These are phyloP conservation scores for Kodamaea fukazawae DNA, from an alignment of 805 yeast genomes.

Conservation along the genomic window DNA sequence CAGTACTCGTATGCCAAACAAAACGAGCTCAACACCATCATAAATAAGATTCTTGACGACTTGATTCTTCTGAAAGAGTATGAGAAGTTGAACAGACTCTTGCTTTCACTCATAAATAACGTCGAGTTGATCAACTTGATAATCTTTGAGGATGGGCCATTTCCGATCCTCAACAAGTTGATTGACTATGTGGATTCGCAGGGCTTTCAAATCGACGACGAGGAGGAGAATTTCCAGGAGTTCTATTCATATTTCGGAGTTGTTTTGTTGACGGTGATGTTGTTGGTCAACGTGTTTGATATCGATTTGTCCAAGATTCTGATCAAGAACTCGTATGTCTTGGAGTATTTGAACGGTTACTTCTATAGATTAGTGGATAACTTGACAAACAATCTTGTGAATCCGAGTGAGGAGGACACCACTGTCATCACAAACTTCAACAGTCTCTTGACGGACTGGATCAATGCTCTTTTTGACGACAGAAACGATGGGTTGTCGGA, in stretches of 20 bases:
- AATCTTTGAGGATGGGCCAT: slow-evolving; percentile 10
- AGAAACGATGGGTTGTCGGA: slow-evolving; percentile 74
- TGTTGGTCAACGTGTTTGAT: slow-evolving; percentile 24
- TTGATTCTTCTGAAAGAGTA: slow-evolving; percentile 25
- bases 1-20: slow-evolving; percentile 24
- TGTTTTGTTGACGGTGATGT: slow-evolving; percentile 40
- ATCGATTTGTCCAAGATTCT: slow-evolving; percentile 24
- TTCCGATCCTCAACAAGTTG: slow-evolving; percentile 14
- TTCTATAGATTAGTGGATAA: slow-evolving; percentile 30
- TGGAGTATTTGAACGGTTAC: slow-evolving; percentile 34
- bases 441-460: slow-evolving; percentile 59
- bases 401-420: slow-evolving; percentile 25
- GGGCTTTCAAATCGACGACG: slow-evolving; percentile 37
- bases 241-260: slow-evolving; percentile 67
- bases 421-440: slow-evolving; percentile 33
- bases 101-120: slow-evolving; percentile 12
- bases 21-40: slow-evolving; percentile 20
- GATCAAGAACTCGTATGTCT: slow-evolving; percentile 28
- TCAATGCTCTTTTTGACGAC: slow-evolving; percentile 70
- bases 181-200: slow-evolving; percentile 18
- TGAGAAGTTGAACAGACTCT: slow-evolving; percentile 27
- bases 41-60: slow-evolving; percentile 21
- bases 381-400: slow-evolving; percentile 21
- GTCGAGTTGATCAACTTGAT: slow-evolving; percentile 18
- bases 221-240: slow-evolving; percentile 62